A percentile compares a stretch with the other conserved stretches of the same genome.
These are phyloP conservation scores for Zymoseptoria tritici DNA, from an alignment of 2,329 filamentous ascomycete genomes.

Conservation along the genomic window DNA sequence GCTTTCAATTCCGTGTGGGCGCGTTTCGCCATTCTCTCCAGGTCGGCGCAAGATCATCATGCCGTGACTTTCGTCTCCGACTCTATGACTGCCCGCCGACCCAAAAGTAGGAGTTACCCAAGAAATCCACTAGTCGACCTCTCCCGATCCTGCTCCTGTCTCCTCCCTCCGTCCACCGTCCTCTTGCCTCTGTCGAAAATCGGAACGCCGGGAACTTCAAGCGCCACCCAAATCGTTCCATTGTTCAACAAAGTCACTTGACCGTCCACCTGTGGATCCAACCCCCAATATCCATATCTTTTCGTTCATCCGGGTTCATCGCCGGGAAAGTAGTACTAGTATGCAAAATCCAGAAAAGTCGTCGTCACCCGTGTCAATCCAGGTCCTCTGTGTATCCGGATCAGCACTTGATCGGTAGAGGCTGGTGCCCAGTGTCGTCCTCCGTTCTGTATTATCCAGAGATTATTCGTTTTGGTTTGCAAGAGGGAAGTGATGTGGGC, in stretches of 20 bases:
- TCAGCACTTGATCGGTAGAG: constrained; percentile 31
- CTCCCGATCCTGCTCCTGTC: background rate
- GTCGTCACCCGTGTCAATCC: constrained; percentile 24
- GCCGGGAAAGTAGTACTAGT: background rate
- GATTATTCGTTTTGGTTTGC: background rate
- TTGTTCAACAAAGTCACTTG: too few species aligned
- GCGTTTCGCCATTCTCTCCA: constrained; percentile 8
- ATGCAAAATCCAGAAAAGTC: background rate
- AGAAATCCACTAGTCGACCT: background rate
- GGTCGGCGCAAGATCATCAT: background rate
- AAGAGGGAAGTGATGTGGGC: background rate
- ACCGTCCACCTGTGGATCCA: background rate
- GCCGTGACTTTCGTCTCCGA: constrained; percentile 13
- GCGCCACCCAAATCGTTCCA: too few species aligned
- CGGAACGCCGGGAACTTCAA: too few species aligned
- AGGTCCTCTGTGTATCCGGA: constrained; percentile 15
- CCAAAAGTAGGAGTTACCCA: constrained; percentile 5
- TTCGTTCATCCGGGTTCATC: background rate
- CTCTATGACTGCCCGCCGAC: background rate
- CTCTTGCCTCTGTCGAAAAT: too few species aligned
- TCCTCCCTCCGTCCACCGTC: background rate
- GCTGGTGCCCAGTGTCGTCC: constrained; percentile 28
- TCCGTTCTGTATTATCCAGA: constrained; percentile 9
- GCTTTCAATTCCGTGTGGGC: background rate
- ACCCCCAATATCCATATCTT: background rate